Percentiles rank a stretch among this genome's conserved stretches.
Conservation (phyloP, 2,329 filamentous ascomycete genomes). For the Fusarium chlamydosporum region DNA sequence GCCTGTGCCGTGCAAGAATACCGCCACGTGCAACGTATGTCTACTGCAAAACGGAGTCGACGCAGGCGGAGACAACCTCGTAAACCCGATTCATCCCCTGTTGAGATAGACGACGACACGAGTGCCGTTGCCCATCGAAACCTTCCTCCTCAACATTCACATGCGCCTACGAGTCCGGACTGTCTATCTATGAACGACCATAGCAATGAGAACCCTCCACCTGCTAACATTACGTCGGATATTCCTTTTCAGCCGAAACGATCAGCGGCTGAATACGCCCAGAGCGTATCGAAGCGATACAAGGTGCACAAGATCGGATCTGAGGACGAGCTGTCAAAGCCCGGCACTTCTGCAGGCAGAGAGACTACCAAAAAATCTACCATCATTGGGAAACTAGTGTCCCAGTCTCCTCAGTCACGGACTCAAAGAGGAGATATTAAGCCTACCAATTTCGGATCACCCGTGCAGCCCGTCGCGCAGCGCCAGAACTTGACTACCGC, state of each 20-base stretch:
- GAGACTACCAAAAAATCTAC: slow-evolving; percentile 17
- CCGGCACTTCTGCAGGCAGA: slow-evolving; percentile 5
- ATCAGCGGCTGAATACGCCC: slow-evolving; percentile 17
- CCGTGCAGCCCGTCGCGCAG: background rate
- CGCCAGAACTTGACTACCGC: background rate
- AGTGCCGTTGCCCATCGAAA: slow-evolving; percentile 32
- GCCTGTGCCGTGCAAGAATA: slow-evolving; percentile 39
- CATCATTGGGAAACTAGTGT: slow-evolving; percentile 34
- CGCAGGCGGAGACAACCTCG: slow-evolving; percentile 22
- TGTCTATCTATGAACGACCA: slow-evolving; percentile 24
- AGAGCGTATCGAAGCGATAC: slow-evolving; percentile 29
- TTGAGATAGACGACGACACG: slow-evolving; percentile 30
- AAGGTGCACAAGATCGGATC: slow-evolving; percentile 28
- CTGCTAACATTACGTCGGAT: slow-evolving; percentile 47
- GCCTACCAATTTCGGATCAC: slow-evolving; percentile 40
- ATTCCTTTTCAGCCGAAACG: slow-evolving; percentile 23
- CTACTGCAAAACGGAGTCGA: slow-evolving; percentile 7
- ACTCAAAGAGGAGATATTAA: slow-evolving; percentile 50
- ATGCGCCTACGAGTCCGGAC: slow-evolving; percentile 46
- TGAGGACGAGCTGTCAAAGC: slow-evolving; percentile 52
- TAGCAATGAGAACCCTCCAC: slow-evolving; percentile 34
- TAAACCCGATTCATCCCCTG: background rate
- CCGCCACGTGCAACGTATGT: slow-evolving; percentile 37
- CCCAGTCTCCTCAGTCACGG: slow-evolving; percentile 10
- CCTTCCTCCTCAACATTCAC: slow-evolving; percentile 26